Evolutionary conservation across 2,329 filamentous ascomycete genomes (phyloP).

Genomic region (Cercospora sp.): DNA sequence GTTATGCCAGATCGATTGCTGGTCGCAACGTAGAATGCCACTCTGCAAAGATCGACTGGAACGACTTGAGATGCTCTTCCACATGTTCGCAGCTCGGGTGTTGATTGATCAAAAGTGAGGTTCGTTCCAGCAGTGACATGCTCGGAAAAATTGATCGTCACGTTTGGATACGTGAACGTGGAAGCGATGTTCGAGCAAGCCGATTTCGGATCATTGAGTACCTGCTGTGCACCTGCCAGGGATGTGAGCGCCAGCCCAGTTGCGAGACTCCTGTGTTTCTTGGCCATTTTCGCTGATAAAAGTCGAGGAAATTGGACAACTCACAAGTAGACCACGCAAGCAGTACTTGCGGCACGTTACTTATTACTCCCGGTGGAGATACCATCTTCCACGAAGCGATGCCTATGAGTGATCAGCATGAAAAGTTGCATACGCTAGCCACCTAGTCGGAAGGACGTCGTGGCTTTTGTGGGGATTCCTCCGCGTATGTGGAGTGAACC

Average conservation of each 20-base stretch:
- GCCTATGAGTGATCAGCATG: background rate
- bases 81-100: conserved; percentile 43
- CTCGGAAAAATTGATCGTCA: conserved; percentile 32
- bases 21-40: conserved; percentile 45
- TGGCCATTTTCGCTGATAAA: background rate
- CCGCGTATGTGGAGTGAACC: background rate
- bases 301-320: background rate
- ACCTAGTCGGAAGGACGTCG: background rate
- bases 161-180: conserved; percentile 28
- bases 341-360: conserved; percentile 11
- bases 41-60: conserved; percentile 43
- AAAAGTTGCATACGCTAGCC: background rate
- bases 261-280: background rate
- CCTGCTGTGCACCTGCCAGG: conserved; percentile 17
- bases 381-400: conserved; percentile 4
- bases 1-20: conserved; percentile 44
- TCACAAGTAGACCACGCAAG: conserved; percentile 4
- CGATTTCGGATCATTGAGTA: conserved; percentile 19
- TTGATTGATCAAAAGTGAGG: conserved; percentile 28
- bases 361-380: background rate
- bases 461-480: background rate
- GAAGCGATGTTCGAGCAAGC: conserved; percentile 29
- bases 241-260: conserved; percentile 12
- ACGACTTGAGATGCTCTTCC: conserved; percentile 35
- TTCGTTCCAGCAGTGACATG: conserved; percentile 35